phyloP scores from a whole-genome alignment of 176 grass and related monocot genomes.

The Poa pratensis region DNA sequence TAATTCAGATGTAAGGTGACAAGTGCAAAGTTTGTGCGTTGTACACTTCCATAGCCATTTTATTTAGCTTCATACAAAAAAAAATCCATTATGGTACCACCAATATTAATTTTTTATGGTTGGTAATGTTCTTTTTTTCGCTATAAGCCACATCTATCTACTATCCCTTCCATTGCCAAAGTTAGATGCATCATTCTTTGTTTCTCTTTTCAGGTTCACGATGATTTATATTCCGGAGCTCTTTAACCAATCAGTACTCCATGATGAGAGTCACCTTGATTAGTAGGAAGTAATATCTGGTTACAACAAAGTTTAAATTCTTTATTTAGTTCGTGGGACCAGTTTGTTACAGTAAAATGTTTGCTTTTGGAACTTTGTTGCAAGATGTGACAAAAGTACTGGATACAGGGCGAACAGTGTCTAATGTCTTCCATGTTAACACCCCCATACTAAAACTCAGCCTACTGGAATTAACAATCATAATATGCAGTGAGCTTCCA shows the following conservation, averaged over 20 bases:
- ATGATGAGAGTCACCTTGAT: conserved; percentile 15
- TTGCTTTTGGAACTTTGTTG: background rate
- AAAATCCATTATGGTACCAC: too few species aligned
- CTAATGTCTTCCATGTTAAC: conserved; percentile 18
- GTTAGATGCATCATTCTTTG: background rate
- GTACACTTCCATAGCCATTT: too few species aligned
- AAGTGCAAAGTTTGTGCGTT: too few species aligned
- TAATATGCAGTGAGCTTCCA: conserved; percentile 6
- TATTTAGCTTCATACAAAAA: too few species aligned
- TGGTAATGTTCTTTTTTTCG: too few species aligned
- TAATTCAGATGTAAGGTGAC: too few species aligned
- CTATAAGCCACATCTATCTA: too few species aligned
- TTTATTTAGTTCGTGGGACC: conserved; percentile 26
- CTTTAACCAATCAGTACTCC: conserved; percentile 36
- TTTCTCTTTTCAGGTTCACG: background rate
- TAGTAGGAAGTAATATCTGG: conserved; percentile 1
- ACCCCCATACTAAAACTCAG: background rate
- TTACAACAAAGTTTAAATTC: conserved; percentile 12
- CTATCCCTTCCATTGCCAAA: background rate
- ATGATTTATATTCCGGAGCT: background rate
- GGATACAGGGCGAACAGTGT: conserved; percentile 6
- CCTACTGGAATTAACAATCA: conserved; percentile 6
- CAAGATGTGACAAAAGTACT: conserved; percentile 29
- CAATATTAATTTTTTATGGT: too few species aligned
- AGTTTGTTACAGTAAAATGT: background rate